Base-by-base conservation (phyloP, 331 rosid species). In the Telfairia occidentalis region DNA sequence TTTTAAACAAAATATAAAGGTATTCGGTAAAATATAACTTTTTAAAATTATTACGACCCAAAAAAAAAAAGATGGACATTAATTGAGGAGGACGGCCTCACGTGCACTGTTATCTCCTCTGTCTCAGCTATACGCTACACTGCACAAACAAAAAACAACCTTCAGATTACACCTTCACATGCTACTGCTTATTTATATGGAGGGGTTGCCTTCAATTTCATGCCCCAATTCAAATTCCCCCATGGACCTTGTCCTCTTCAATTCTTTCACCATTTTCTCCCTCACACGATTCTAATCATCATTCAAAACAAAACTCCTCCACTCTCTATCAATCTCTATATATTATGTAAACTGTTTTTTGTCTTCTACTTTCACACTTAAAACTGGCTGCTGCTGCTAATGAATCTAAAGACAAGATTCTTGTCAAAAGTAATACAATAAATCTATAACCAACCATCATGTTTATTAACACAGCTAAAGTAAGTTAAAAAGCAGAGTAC, bases 71-170 rank as follows among this genome's bases (percentile, higher is more conserved):
- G 15, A 45, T 7, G 75, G 9, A 28, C 12, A 70, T 70, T 70
- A 70, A 71, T 71, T 71, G 76, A 18, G 76, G 42, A 30, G 46
- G 46, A n/a, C 29, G 43, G 76, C 2, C 2, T 71, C 59, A 71
- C 76, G 76, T 71, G 76, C 45, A n/a, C 10, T 71, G 76, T 71
- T 71, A 71, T 71, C 76, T 71, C 4, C 19, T 29, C 4, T 71
- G 76, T 71, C 76, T 32, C 76, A 5, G 60, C 45, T 46, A 18
- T 29, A 71, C 18, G 59, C 29, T 26, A 70, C 75, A 70, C 15
- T 70, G 75, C 75, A 70, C 57, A 46, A 71, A 71, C 76, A 71
- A 71, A 71, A 71, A 71, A 71, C 76, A 48, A 71, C 45, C 76
- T 71, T 71, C 60, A 71, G 76, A 71, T 71, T 30, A 48, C 76